Conservation (phyloP, 345 rosid genomes). For the Pistacia integerrima region DNA sequence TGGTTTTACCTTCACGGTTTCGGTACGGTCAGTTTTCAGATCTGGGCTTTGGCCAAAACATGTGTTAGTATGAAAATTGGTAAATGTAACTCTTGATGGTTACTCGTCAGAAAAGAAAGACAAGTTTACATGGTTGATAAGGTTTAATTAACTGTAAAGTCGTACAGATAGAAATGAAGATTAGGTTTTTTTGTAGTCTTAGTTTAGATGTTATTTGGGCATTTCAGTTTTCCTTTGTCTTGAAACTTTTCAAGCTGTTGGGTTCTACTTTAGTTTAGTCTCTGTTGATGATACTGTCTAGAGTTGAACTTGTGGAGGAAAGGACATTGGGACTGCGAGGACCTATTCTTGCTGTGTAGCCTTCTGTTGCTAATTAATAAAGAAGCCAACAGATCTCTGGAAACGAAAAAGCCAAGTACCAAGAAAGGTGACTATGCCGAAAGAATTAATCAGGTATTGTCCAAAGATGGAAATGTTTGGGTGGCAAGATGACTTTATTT, state of each 20-base stretch:
- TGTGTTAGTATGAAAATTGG: neutral
- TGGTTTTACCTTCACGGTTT: neutral
- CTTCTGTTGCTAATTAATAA: neutral
- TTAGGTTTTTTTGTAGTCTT: neutral
- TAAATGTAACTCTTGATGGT: neutral
- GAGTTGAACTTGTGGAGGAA: neutral
- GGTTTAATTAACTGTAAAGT: neutral
- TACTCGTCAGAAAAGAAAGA: neutral
- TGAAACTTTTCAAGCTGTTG: too few relatives aligned
- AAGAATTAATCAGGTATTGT: neutral
- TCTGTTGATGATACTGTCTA: neutral
- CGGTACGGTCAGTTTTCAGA: neutral
- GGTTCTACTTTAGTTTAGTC: neutral
- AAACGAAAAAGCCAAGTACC: neutral
- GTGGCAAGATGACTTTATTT: constrained; percentile 6
- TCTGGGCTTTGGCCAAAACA: constrained; percentile 14
- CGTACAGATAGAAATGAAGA: neutral
- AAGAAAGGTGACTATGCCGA: neutral
- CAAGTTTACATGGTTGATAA: constrained; percentile 7
- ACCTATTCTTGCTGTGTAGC: neutral
- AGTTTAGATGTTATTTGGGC: neutral
- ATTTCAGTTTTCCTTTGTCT: neutral
- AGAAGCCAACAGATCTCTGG: neutral
- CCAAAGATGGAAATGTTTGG: neutral
- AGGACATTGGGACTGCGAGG: neutral